Base-by-base conservation (phyloP, 1,284 basidiomycete species). In the Blastosporella zonata region DNA sequence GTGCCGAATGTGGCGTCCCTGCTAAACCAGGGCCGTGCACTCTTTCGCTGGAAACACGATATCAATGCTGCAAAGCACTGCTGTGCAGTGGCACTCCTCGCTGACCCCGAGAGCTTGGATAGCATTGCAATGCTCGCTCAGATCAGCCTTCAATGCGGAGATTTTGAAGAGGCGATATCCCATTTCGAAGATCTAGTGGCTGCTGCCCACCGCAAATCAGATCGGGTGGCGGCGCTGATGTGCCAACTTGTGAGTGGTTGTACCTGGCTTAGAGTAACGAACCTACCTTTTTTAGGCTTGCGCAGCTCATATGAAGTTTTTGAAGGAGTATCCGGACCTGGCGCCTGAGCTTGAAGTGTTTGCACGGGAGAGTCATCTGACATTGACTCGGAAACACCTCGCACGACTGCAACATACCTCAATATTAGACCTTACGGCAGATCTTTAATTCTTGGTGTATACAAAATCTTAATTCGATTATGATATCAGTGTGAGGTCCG, bases 11-110 rank as follows among this genome's bases (percentile, higher is more conserved):
- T 93, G n/a, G 76, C 95, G 3, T 90, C 96, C 0, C 78, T 97
- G 55, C 93, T 99, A 55, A 99, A 99, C 84, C 97, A 97, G 69
- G 95, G 96, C 17, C 82, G 98, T 22, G 89, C 93, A 0, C 66
- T 98, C 44, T 97, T 89, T 79, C 95, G 97, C 72, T 95, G 90
- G 90, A 92, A 93, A 68, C 90, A 96, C 65, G 93, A 97, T 63
- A 79, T 92, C 48, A 72, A 69, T 2, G 82, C 80, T 0, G 94
- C 95, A 6, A 93, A 96, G 66, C 67, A 74, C 20, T 87, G 93
- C 59, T 97, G 93, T 66, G 75, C 84, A 53, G 85, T 97, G 65
- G 97, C 96, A 0, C 74, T 98, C 25, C 71, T 75, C 38, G 83
- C 93, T 54, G 95, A 97, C 68, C 77, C 88, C 12, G 93, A 95